phyloP scores from a whole-genome alignment of 257 asterid genomes.

The Solanum clarkiae region DNA sequence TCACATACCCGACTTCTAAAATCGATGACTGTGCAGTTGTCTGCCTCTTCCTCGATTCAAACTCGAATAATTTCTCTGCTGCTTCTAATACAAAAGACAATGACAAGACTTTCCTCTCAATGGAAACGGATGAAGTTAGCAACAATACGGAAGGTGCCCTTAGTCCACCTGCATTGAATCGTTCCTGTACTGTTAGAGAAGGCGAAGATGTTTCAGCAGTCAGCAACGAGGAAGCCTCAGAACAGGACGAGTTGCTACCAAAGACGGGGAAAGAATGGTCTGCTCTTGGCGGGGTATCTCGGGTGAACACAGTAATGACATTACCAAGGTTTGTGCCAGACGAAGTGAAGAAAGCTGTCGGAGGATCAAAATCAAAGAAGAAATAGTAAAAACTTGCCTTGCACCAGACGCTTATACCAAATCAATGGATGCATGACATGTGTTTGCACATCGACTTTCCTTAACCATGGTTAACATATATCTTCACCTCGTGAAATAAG shows the following conservation, averaged over 20 bases:
- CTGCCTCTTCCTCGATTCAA: constrained; percentile 42
- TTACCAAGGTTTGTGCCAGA: constrained; percentile 26
- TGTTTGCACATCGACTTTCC: neutral
- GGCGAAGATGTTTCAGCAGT: neutral
- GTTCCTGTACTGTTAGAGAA: constrained; percentile 5
- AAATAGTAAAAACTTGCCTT: neutral
- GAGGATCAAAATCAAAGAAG: constrained; percentile 6
- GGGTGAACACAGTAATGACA: constrained; percentile 29
- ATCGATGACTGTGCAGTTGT: constrained; percentile 60
- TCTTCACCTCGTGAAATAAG: neutral
- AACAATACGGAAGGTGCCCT: neutral
- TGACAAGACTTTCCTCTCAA: neutral
- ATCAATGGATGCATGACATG: neutral
- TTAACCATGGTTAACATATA: neutral
- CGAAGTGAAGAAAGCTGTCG: constrained; percentile 12
- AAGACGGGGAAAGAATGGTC: constrained; percentile 12
- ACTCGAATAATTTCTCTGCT: constrained; percentile 7
- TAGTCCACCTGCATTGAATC: neutral
- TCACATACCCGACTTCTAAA: constrained; percentile 37
- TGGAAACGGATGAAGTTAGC: neutral
- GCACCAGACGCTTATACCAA: neutral
- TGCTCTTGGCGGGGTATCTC: constrained; percentile 26
- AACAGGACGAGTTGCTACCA: constrained; percentile 4
- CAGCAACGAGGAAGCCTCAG: constrained; percentile 6
- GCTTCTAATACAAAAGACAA: constrained; percentile 1